Conservation (phyloP, 1,284 basidiomycete species). For the Naganishia albida region DNA sequence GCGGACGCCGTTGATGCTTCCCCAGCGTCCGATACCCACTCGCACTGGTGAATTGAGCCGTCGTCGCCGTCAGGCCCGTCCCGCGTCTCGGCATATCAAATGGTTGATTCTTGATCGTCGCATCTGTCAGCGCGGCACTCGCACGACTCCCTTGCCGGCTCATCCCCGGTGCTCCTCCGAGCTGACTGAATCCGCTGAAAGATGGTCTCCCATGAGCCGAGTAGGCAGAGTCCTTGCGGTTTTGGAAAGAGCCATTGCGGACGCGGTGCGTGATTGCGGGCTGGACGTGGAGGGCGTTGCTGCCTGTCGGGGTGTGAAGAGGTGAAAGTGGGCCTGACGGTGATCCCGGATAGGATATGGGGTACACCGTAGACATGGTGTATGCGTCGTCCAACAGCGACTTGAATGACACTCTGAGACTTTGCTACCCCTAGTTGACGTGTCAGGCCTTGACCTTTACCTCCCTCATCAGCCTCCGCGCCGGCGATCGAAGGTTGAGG, state of each 20-base stretch:
- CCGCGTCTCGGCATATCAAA: slow-evolving; percentile 14
- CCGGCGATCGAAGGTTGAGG: slow-evolving; percentile 10
- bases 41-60: slow-evolving; percentile 1
- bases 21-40: slow-evolving; percentile 4
- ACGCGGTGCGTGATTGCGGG: not conserved
- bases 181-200: slow-evolving; percentile 13
- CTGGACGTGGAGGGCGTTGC: not conserved
- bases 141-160: slow-evolving; percentile 20
- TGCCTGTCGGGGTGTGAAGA: not conserved
- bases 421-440: too few relatives aligned
- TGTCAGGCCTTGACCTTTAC: too few relatives aligned
- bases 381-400: not conserved
- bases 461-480: slow-evolving; percentile 1
- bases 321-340: slow-evolving; percentile 5
- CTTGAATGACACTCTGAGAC: too few relatives aligned
- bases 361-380: slow-evolving; percentile 26
- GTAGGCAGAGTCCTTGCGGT: slow-evolving; percentile 11
- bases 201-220: slow-evolving; percentile 6
- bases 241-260: not conserved
- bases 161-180: slow-evolving; percentile 6
- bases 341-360: slow-evolving; percentile 14
- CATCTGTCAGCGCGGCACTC: slow-evolving; percentile 13
- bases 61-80: slow-evolving; percentile 1
- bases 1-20: not conserved
- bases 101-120: slow-evolving; percentile 1